phyloP scores from a whole-genome alignment of 768 basidiomycete species.

The Auriscalpium vulgare region DNA sequence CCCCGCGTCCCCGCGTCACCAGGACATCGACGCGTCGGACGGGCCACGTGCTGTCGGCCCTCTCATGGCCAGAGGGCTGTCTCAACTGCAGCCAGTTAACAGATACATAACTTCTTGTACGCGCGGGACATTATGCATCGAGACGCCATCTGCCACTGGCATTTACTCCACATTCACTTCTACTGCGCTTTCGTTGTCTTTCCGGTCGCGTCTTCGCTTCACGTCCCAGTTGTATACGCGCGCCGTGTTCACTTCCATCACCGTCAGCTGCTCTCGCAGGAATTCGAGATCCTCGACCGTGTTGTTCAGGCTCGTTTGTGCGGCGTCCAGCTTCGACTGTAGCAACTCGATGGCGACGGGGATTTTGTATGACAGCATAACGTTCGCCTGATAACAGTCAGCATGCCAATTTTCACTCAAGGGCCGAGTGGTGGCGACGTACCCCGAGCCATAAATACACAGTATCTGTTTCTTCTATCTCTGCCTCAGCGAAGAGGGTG shows the following conservation, averaged over 20 bases:
- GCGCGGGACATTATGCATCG: no score
- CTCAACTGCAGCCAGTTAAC: no score
- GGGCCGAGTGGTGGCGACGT: conserved; percentile 23
- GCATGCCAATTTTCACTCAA: not conserved
- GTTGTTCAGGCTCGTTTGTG: conserved; percentile 56
- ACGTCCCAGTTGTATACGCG: conserved; percentile 97
- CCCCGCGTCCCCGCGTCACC: no score
- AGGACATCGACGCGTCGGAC: no score
- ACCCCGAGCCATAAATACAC: conserved; percentile 97
- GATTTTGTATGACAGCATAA: conserved; percentile 92
- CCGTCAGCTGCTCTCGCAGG: conserved; percentile 87
- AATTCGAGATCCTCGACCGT: conserved; percentile 88
- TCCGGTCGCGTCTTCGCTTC: conserved; percentile 57
- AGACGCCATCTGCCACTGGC: no score
- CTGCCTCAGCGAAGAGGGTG: conserved; percentile 88
- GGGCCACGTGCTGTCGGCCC: no score
- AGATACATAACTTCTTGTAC: no score
- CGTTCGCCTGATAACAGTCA: conserved; percentile 65
- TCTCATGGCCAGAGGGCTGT: no score
- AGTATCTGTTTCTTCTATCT: conserved; percentile 77
- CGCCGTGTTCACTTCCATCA: conserved; percentile 95
- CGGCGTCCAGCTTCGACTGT: conserved; percentile 62
- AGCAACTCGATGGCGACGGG: conserved; percentile 70
- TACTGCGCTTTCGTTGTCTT: not conserved
- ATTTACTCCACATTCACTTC: no score